A percentile compares a stretch with the other conserved stretches of the same genome.
These are phyloP conservation scores for Chlorella vulgaris DNA, from an alignment of 139 green algal species.

Conservation along the genomic window DNA sequence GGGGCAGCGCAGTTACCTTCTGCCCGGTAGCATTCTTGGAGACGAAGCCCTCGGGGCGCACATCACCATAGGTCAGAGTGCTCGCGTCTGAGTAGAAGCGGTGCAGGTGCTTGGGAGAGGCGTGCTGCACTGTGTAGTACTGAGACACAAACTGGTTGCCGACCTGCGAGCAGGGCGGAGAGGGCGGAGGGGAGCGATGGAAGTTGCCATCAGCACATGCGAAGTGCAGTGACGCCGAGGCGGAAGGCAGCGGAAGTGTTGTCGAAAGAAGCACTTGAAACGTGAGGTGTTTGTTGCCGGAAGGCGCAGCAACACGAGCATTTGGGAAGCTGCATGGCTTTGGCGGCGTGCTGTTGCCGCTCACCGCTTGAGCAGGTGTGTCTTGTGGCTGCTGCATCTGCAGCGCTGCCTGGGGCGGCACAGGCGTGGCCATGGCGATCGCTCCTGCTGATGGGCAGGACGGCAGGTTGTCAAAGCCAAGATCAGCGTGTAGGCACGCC, in stretches of 20 bases:
- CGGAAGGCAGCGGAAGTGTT: neutral
- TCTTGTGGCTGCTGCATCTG: slow-evolving; percentile 12
- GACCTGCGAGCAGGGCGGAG: slow-evolving; percentile 53
- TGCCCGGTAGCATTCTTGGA: slow-evolving; percentile 40
- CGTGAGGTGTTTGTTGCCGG: no score
- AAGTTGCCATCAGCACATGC: neutral
- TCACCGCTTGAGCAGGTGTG: slow-evolving; percentile 27
- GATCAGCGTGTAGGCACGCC: no score
- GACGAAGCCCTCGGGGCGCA: slow-evolving; percentile 31
- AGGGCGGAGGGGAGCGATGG: neutral
- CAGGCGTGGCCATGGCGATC: neutral
- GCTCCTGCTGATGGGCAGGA: neutral
- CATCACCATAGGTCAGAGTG: slow-evolving; percentile 64
- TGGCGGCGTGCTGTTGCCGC: neutral
- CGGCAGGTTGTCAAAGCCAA: no score
- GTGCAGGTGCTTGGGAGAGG: slow-evolving; percentile 70
- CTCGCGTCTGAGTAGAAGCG: slow-evolving; percentile 87
- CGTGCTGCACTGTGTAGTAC: slow-evolving; percentile 85
- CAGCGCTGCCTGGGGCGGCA: neutral
- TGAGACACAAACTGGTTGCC: slow-evolving; percentile 85
- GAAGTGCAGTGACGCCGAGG: no score
- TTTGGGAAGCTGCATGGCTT: no score
- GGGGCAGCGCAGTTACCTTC: slow-evolving; percentile 16
- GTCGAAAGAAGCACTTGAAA: neutral
- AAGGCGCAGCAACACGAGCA: no score